phyloP scores from a whole-genome alignment of 2,329 filamentous ascomycete genomes.

The Hawksworthiomyces lignivorus region DNA sequence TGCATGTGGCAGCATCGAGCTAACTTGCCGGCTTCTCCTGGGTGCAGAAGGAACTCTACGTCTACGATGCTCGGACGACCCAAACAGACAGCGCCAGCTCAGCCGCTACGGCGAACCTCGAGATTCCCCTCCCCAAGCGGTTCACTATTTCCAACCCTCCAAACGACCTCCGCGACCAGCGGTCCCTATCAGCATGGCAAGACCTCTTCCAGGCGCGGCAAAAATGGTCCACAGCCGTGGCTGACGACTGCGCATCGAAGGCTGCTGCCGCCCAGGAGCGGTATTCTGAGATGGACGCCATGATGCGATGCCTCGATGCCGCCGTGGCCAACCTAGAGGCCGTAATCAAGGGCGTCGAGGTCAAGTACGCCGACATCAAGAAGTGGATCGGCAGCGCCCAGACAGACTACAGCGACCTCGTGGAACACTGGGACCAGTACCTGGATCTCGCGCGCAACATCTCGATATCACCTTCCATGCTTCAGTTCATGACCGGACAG shows the following conservation, averaged over 20 bases:
- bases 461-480: constrained; percentile 58
- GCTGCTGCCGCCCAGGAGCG: constrained; percentile 54
- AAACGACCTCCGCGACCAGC: constrained; percentile 74
- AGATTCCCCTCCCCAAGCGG: constrained; percentile 43
- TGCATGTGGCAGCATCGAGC: too few species aligned
- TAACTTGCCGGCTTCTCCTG: neutral
- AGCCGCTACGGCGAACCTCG: constrained; percentile 34
- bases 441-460: constrained; percentile 57
- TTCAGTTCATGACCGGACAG: constrained; percentile 53
- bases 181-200: constrained; percentile 81
- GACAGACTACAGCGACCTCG: constrained; percentile 57
- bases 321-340: constrained; percentile 78
- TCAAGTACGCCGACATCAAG: constrained; percentile 62
- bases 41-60: constrained; percentile 71
- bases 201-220: constrained; percentile 73
- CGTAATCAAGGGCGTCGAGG: constrained; percentile 63
- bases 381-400: constrained; percentile 62
- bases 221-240: constrained; percentile 67
- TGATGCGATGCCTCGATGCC: constrained; percentile 72
- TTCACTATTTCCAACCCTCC: constrained; percentile 61
- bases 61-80: constrained; percentile 78
- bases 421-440: constrained; percentile 60
- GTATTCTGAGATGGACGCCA: constrained; percentile 66
- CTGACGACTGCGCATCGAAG: constrained; percentile 61
- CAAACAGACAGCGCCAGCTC: constrained; percentile 43